Evolutionary conservation across 371 early-diverging fungal genomes (phyloP), one percentile per base, ranked within the genome.

Genomic region (Chytridium lagenaria): DNA sequence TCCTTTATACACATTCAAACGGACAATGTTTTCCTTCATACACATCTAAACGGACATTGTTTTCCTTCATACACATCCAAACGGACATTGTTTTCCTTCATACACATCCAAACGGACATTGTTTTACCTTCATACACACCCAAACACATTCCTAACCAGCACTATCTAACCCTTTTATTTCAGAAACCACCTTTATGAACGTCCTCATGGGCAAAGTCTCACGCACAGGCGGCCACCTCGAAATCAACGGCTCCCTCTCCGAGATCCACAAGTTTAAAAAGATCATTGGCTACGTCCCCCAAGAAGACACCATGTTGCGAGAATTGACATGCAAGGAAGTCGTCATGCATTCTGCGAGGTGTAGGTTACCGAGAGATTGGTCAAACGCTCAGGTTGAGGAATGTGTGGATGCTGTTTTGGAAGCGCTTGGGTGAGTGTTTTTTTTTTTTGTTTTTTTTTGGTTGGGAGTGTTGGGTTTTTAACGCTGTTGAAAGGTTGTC

Each of bases 291-390:
- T 79, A 74, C 71, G 81, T 78, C 2, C 81, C 81, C 1, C 97
- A 96, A 76, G 95, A 96, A 69, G 98, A 97, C 77, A 88, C 90
- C 2, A 81, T 82, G 80, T 75, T 93, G 23, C 85, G 81, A 51
- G 84, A 84, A 38, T 80, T 95, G 44, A 96, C 96, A 0, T 96
- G 95, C 2, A 85, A 89, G 49, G 96, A 97, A 72, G 91, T 93
- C 2, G 84, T 97, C 30, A 85, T 91, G 59, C 93, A 92, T 72
- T 90, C 94, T 0, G 96, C 96, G 0, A 77, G 93, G 61, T 86
- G 95, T 30, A 86, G 94, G 2, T 72, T 93, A 36, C 92, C 94
- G 0, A 78, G 85, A 22, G 73, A 73, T 2, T 89, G 90, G 87
- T 80, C 86, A 0, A 66, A 78, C n/a, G 78, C 70, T 1, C 68